Percentiles rank a stretch among this genome's conserved stretches.
phyloP scores from a whole-genome alignment of 192 early-diverging fungal species.

The Kappamyces sp. region DNA sequence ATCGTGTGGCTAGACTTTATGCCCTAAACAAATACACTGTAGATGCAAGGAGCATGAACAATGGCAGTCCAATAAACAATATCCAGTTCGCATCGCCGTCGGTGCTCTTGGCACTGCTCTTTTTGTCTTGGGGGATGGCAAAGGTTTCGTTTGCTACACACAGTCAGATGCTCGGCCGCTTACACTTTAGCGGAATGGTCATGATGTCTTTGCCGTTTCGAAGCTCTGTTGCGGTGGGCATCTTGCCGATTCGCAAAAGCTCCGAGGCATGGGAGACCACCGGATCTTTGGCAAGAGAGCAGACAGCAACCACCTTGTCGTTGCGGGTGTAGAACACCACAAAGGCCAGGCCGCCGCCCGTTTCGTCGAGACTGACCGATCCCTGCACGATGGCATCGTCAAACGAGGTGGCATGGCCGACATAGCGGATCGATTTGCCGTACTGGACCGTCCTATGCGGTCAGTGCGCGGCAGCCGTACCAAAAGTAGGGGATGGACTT shows the following conservation, averaged over 20 bases:
- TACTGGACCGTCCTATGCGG: constrained; percentile 38
- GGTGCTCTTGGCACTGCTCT: not conserved
- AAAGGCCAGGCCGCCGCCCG: constrained; percentile 16
- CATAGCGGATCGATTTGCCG: constrained; percentile 49
- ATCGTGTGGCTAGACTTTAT: no score
- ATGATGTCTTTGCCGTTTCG: constrained; percentile 18
- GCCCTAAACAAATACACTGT: constrained; percentile 3
- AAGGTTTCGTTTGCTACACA: constrained; percentile 10
- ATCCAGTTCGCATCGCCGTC: constrained; percentile 3
- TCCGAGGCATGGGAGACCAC: constrained; percentile 22
- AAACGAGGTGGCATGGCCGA: constrained; percentile 45
- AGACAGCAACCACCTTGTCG: constrained; percentile 21
- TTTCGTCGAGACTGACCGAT: constrained; percentile 15
- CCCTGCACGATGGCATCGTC: constrained; percentile 37
- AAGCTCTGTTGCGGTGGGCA: constrained; percentile 18
- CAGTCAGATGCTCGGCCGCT: not conserved
- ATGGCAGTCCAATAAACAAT: constrained; percentile 6
- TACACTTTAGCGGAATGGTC: constrained; percentile 17
- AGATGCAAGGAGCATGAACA: constrained; percentile 5
- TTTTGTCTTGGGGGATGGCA: not conserved
- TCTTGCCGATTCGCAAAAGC: constrained; percentile 23
- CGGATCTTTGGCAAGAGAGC: constrained; percentile 22
- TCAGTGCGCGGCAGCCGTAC: not conserved
- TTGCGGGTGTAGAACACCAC: constrained; percentile 20
- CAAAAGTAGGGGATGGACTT: constrained; percentile 52